Evolutionary conservation across 495 filamentous ascomycete genomes (phyloP).

Genomic region (Hypoxylon fragiforme): DNA sequence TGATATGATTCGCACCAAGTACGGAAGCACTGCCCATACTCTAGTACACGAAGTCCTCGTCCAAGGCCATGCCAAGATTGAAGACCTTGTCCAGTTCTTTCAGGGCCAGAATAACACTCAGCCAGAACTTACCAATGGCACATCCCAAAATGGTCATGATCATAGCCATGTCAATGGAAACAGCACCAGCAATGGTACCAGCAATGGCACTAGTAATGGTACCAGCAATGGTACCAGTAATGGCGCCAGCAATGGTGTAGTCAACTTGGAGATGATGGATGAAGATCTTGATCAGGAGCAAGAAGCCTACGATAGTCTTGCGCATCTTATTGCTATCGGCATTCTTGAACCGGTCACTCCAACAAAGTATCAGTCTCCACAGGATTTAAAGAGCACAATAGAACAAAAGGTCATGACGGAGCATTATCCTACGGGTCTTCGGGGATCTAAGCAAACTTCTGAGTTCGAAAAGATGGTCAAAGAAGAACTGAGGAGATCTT

Average conservation of each 20-base stretch:
- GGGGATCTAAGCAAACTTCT: conserved; percentile 59
- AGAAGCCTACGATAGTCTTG: conserved; percentile 45
- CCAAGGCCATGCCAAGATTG: conserved; percentile 75
- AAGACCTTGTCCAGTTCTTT: conserved; percentile 62
- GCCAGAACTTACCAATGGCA: conserved; percentile 23
- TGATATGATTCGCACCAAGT: conserved; percentile 67
- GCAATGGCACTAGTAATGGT: no score
- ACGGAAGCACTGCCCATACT: conserved; percentile 68
- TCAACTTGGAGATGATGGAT: conserved; percentile 25
- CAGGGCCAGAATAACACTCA: conserved; percentile 41
- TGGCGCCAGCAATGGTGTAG: conserved; percentile 6
- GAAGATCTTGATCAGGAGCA: conserved; percentile 35
- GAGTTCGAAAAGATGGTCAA: conserved; percentile 58
- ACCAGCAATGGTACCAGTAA: no score
- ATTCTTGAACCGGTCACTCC: conserved; percentile 47
- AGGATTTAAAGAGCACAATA: conserved; percentile 42
- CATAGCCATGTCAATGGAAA: conserved; percentile 26
- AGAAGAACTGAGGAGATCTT: conserved; percentile 54
- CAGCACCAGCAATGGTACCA: conserved; percentile 8
- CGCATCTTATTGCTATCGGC: conserved; percentile 49
- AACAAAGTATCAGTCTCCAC: conserved; percentile 44
- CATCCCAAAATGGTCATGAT: conserved; percentile 19
- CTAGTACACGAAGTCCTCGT: conserved; percentile 74
- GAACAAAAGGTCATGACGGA: conserved; percentile 50
- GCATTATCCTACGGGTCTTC: conserved; percentile 42